These are phyloP conservation scores for Periconia macrospinosa DNA, from an alignment of 2,329 filamentous ascomycete genomes.

Conservation along the genomic window DNA sequence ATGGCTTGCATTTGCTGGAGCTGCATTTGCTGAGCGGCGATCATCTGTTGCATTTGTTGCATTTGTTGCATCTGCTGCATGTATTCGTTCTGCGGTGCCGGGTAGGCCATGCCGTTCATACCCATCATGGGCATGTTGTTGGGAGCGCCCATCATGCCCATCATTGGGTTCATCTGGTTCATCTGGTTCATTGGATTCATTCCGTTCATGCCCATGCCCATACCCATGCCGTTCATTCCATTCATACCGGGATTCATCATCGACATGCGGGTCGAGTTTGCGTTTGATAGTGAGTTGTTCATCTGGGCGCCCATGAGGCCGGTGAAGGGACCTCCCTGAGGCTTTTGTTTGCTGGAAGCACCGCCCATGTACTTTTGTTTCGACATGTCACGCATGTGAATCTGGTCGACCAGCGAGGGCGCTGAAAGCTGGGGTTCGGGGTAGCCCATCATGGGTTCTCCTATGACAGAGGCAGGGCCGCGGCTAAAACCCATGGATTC, in stretches of 20 bases:
- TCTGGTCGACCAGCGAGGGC: conserved; percentile 41
- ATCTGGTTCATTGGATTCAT: conserved; percentile 27
- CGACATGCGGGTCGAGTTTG: conserved; percentile 28
- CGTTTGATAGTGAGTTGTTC: conserved; percentile 27
- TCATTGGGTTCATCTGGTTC: conserved; percentile 6
- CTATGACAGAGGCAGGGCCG: conserved; percentile 36
- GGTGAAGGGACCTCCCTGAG: conserved; percentile 34
- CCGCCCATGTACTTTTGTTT: conserved; percentile 42
- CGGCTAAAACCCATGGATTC: conserved; percentile 42
- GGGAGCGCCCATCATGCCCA: conserved; percentile 21
- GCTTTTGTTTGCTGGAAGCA: conserved; percentile 34
- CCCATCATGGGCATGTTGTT: conserved; percentile 34
- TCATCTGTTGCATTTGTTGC: conserved; percentile 50
- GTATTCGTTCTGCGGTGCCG: conserved; percentile 69
- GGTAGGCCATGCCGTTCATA: conserved; percentile 42
- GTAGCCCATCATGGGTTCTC: conserved; percentile 33
- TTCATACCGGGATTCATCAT: conserved; percentile 22
- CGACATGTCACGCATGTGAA: conserved; percentile 39
- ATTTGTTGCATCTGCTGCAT: conserved; percentile 96
- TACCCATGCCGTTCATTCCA: conserved; percentile 14
- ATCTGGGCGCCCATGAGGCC: conserved; percentile 37
- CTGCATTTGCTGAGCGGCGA: conserved; percentile 53
- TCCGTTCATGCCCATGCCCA: conserved; percentile 4
- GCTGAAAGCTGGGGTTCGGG: conserved; percentile 32
- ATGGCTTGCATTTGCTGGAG: conserved; percentile 58